A percentile compares a stretch with the other conserved stretches of the same genome.
Conservation (phyloP, 164 flowering plant genomes). For the Buxus sempervirens region DNA sequence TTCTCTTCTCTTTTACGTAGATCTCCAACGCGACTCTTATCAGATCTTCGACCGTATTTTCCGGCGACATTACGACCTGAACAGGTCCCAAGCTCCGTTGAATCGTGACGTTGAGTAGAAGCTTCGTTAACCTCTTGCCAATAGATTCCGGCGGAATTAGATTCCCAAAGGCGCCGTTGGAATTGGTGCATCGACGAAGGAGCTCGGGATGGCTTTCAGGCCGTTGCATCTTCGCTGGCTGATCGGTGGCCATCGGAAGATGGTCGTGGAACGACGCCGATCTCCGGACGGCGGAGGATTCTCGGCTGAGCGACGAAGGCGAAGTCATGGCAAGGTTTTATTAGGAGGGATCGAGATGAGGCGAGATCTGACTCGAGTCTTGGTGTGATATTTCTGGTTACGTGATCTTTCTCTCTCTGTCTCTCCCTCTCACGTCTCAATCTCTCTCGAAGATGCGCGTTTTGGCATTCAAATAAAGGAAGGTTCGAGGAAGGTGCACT, state of each 20-base stretch:
- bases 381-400: neutral
- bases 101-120: constrained; percentile 61
- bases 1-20: constrained; percentile 54
- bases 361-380: neutral
- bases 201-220: constrained; percentile 17
- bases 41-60: constrained; percentile 50
- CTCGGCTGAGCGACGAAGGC: neutral
- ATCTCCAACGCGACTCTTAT: constrained; percentile 37
- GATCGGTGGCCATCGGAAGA: neutral
- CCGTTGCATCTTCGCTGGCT: neutral
- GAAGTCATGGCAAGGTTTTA: constrained; percentile 8
- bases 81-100: constrained; percentile 61
- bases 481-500: constrained; percentile 2
- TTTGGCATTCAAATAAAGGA: neutral
- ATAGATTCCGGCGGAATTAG: neutral
- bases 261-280: neutral
- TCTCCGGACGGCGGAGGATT: neutral
- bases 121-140: constrained; percentile 30
- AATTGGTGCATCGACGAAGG: neutral
- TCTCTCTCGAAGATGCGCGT: neutral
- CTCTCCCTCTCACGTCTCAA: neutral
- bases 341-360: too few species aligned
- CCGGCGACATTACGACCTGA: constrained; percentile 58
- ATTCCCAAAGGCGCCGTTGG: neutral
- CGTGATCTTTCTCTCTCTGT: too few species aligned